A percentile compares a stretch with the other conserved stretches of the same genome.
Conservation (phyloP, 768 basidiomycete genomes). For the Xerocomellus chrysenteron region DNA sequence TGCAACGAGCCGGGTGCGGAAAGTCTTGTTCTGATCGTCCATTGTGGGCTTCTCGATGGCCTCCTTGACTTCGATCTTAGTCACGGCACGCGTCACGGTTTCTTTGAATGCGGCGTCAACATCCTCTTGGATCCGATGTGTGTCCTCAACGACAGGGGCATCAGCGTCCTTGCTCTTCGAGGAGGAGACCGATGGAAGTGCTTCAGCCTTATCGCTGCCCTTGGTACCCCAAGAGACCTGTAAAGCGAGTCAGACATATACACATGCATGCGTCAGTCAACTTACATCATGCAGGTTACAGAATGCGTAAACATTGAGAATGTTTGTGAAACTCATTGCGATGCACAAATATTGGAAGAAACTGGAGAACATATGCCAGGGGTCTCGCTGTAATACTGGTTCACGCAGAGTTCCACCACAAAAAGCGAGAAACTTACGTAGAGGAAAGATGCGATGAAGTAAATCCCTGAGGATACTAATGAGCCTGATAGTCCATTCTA, state of each 20-base stretch:
- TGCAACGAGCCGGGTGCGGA: constrained; percentile 85
- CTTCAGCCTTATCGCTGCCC: constrained; percentile 92
- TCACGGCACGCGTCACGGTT: constrained; percentile 84
- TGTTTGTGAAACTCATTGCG: constrained; percentile 92
- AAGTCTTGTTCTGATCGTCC: constrained; percentile 90
- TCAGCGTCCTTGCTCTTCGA: constrained; percentile 76
- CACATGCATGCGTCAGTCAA: constrained; percentile 1
- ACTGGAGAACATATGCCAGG: constrained; percentile 97
- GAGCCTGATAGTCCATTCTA: constrained; percentile 3
- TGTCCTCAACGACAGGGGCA: constrained; percentile 81
- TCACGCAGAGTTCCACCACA: neutral
- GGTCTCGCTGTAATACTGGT: constrained; percentile 67
- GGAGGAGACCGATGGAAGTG: constrained; percentile 84
- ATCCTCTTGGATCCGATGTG: constrained; percentile 79
- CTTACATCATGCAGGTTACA: constrained; percentile 90
- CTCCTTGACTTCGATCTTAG: constrained; percentile 67
- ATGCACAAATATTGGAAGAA: constrained; percentile 89
- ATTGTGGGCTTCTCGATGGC: constrained; percentile 73
- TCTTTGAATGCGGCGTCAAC: constrained; percentile 90
- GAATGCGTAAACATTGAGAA: constrained; percentile 96
- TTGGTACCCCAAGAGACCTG: constrained; percentile 94
- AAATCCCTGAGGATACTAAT: constrained; percentile 53
- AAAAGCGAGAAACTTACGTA: constrained; percentile 56
- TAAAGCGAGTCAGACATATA: neutral
- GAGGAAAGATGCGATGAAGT: constrained; percentile 79